Conservation (phyloP, 495 filamentous ascomycete genomes). For the Thozetella sp. region DNA sequence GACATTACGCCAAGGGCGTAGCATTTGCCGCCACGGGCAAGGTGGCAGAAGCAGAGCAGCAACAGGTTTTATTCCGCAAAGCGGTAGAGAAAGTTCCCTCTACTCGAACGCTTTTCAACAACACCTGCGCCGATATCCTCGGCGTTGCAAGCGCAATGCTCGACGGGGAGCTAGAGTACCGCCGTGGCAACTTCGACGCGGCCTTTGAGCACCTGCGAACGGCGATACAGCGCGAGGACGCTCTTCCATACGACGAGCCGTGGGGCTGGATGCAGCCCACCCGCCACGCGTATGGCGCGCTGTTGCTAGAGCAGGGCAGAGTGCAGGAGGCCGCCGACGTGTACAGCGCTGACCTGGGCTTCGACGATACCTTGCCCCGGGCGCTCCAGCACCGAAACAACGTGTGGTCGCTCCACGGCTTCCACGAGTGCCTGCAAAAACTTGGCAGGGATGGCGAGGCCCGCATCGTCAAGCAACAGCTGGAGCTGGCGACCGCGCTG, state of each 20-base stretch:
- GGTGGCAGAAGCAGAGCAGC: conserved; percentile 44
- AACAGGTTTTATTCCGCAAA: conserved; percentile 44
- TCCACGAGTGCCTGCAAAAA: conserved; percentile 61
- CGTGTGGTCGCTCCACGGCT: conserved; percentile 69
- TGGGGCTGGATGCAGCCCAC: conserved; percentile 75
- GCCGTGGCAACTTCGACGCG: conserved; percentile 50
- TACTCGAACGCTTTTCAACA: conserved; percentile 66
- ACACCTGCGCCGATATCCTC: conserved; percentile 62
- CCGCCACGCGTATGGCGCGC: conserved; percentile 65
- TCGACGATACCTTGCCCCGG: conserved; percentile 54
- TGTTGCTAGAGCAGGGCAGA: conserved; percentile 62
- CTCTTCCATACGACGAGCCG: conserved; percentile 65
- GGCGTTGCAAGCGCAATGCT: conserved; percentile 63
- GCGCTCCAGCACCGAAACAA: conserved; percentile 65
- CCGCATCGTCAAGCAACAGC: conserved; percentile 42
- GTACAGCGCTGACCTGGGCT: conserved; percentile 65
- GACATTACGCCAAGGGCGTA: conserved; percentile 65
- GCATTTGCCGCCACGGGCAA: conserved; percentile 57
- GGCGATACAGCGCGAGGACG: conserved; percentile 56
- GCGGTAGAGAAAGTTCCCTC: conserved; percentile 46
- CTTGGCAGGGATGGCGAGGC: conserved; percentile 53
- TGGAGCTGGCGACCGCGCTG: conserved; percentile 48
- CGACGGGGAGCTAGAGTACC: conserved; percentile 70
- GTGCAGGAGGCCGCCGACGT: conserved; percentile 54
- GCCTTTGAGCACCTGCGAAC: conserved; percentile 56